These are phyloP conservation scores for Orobanche coerulescens DNA, from an alignment of 257 asterid species.

Conservation along the genomic window DNA sequence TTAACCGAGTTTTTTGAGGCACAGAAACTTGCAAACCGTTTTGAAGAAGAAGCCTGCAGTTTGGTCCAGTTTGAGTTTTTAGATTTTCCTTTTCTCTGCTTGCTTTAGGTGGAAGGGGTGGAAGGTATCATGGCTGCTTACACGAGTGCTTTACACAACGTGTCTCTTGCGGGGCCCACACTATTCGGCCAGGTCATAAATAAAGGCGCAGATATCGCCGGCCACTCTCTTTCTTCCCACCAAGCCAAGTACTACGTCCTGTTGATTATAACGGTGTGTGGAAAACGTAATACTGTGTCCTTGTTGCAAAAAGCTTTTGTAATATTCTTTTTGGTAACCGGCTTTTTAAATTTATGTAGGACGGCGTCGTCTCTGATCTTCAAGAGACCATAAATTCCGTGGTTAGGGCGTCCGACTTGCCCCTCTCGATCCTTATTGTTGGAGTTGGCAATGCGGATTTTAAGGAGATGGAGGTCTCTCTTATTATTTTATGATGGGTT, in stretches of 20 bases:
- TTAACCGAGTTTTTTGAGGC: too few species aligned
- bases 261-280: conserved; percentile 60
- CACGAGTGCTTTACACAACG: conserved; percentile 50
- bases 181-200: conserved; percentile 69
- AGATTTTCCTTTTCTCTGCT: not conserved
- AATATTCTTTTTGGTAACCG: not conserved
- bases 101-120: conserved; percentile 56
- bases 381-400: conserved; percentile 57
- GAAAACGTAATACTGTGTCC: not conserved
- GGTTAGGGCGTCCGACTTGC: conserved; percentile 71
- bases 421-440: conserved; percentile 65
- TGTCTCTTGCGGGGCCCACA: conserved; percentile 68
- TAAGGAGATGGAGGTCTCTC: conserved; percentile 57
- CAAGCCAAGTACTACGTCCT: conserved; percentile 55
- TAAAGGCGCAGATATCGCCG: conserved; percentile 68
- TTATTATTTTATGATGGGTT: not conserved
- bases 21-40: too few species aligned
- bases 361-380: conserved; percentile 62
- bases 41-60: too few species aligned
- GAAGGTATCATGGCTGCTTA: conserved; percentile 77
- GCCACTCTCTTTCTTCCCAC: conserved; percentile 36
- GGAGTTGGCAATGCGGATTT: conserved; percentile 87
- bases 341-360: conserved; percentile 33
- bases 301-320: not conserved
- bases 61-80: not conserved